Conservation (phyloP, 164 flowering plant genomes). For the Brasenia schreberi region DNA sequence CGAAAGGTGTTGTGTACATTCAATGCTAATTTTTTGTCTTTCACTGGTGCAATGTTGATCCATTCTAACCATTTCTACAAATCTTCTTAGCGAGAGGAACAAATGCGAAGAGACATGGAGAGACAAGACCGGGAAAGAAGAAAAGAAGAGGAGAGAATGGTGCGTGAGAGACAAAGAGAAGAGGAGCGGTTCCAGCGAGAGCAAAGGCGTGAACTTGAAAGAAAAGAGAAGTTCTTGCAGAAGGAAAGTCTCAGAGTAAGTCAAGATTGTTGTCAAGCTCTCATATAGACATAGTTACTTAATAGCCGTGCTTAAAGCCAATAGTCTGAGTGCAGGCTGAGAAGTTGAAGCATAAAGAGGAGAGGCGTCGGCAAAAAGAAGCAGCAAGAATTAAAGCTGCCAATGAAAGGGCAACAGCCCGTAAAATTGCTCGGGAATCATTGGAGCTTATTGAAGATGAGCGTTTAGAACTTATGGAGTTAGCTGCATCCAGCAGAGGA, state of each 20-base stretch:
- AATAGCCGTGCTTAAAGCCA: background rate
- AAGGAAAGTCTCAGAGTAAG: slow-evolving; percentile 69
- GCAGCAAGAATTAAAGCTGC: slow-evolving; percentile 80
- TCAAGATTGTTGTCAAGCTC: background rate
- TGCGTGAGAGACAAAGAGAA: slow-evolving; percentile 85
- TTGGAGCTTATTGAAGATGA: slow-evolving; percentile 90
- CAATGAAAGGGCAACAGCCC: slow-evolving; percentile 77
- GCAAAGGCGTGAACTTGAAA: slow-evolving; percentile 80
- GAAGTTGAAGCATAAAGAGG: slow-evolving; percentile 80
- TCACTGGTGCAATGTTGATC: background rate
- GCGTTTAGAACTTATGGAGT: slow-evolving; percentile 86
- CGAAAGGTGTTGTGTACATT: slow-evolving; percentile 42
- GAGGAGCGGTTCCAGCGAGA: slow-evolving; percentile 74
- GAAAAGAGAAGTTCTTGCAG: slow-evolving; percentile 70
- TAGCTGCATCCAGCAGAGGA: slow-evolving; percentile 61
- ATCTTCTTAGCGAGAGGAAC: slow-evolving; percentile 63
- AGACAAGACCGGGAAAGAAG: slow-evolving; percentile 83
- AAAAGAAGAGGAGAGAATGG: slow-evolving; percentile 79
- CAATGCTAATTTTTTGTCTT: background rate
- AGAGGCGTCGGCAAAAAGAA: slow-evolving; percentile 70
- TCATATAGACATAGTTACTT: background rate
- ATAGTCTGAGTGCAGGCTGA: slow-evolving; percentile 45
- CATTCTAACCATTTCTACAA: background rate
- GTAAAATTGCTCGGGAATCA: slow-evolving; percentile 85
- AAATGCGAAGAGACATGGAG: slow-evolving; percentile 85